Percentiles rank a stretch among this genome's conserved stretches.
Evolutionary conservation across 2,329 filamentous ascomycete genomes (phyloP).

Genomic region (Xylariaceae sp.): DNA sequence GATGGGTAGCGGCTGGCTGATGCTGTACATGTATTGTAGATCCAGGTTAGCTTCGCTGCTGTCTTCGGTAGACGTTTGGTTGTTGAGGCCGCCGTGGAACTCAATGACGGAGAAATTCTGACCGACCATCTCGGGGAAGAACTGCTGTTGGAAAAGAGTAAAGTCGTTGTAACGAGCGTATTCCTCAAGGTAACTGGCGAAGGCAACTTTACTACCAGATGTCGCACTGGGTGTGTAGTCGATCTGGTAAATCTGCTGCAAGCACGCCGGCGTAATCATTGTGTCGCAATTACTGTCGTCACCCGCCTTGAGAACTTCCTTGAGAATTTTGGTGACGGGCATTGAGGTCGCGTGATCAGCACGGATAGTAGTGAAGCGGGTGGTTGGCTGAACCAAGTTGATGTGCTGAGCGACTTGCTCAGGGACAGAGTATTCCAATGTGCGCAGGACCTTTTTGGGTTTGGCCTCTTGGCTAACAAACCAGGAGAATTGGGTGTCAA

Average conservation of each 20-base stretch:
- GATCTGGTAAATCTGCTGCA: conserved; percentile 19
- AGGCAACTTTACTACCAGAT: conserved; percentile 23
- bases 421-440: conserved; percentile 22
- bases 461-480: conserved; percentile 20
- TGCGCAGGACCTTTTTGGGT: conserved; percentile 20
- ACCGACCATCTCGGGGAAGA: conserved; percentile 15
- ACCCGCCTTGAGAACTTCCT: neutral
- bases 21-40: conserved; percentile 20
- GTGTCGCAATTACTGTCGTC: conserved; percentile 17
- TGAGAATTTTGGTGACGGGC: conserved; percentile 10
- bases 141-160: conserved; percentile 15
- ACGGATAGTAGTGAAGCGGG: conserved; percentile 19
- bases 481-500: conserved; percentile 24
- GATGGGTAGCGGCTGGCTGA: conserved; percentile 19
- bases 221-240: conserved; percentile 20
- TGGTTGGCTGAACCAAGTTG: conserved; percentile 24
- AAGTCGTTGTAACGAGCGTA: conserved; percentile 22
- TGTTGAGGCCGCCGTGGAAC: conserved; percentile 18
- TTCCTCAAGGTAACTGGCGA: conserved; percentile 23
- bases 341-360: conserved; percentile 18
- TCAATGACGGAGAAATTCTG: conserved; percentile 21
- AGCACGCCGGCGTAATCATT: conserved; percentile 19
- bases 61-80: conserved; percentile 15
- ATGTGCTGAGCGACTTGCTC: conserved; percentile 18
- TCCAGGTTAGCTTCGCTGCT: conserved; percentile 25